Conservation (phyloP, 2,329 filamentous ascomycete genomes). For the Neocucurbitaria cava region DNA sequence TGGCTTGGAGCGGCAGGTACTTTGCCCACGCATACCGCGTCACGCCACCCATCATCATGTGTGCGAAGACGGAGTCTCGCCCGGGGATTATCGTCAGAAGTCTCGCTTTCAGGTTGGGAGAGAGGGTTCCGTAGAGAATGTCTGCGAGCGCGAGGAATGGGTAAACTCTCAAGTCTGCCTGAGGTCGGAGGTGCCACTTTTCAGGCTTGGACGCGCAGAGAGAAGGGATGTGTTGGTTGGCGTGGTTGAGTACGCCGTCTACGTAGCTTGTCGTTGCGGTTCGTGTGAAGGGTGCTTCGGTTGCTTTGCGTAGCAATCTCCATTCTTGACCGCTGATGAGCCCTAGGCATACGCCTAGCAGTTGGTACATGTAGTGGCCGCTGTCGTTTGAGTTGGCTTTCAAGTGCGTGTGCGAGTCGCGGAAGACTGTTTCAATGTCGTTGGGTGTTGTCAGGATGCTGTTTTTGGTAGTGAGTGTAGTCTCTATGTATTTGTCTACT, state of each 20-base stretch:
- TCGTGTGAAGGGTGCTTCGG: conserved; percentile 28
- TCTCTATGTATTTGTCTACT: not conserved
- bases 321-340: conserved; percentile 47
- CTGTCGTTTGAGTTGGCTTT: conserved; percentile 54
- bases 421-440: conserved; percentile 43
- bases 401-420: conserved; percentile 53
- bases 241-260: conserved; percentile 1
- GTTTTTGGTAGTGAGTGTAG: not conserved
- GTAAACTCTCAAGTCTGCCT: conserved; percentile 40
- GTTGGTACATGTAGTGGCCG: conserved; percentile 50
- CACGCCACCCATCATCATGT: conserved; percentile 48
- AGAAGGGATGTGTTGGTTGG: conserved; percentile 5
- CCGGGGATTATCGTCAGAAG: conserved; percentile 31
- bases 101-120: conserved; percentile 22
- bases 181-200: conserved; percentile 28
- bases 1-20: conserved; percentile 37
- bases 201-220: conserved; percentile 1
- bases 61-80: conserved; percentile 44
- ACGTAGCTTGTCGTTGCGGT: conserved; percentile 7
- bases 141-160: conserved; percentile 52
- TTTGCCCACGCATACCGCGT: conserved; percentile 34
- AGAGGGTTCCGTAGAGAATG: conserved; percentile 47
- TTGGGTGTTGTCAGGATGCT: conserved; percentile 20
- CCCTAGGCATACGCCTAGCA: conserved; percentile 55
- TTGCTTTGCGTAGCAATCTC: conserved; percentile 27